Percentiles rank a stretch among this genome's conserved stretches.
phyloP scores from a whole-genome alignment of 306 rosid species.

The Lotus japonicus region DNA sequence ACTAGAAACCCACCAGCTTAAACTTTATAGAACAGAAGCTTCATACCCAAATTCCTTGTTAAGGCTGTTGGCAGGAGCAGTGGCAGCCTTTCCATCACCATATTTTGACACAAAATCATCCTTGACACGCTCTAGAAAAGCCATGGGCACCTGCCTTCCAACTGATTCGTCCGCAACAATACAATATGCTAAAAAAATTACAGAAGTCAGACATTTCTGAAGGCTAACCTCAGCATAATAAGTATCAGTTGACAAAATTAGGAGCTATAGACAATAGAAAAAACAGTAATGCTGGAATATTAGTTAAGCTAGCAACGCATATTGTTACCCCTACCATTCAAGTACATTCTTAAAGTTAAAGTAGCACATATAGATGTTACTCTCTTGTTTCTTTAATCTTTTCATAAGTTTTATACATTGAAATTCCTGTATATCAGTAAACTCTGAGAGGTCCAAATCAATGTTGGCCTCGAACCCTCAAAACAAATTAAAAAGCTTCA shows the following conservation, averaged over 20 bases:
- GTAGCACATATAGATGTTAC: not conserved
- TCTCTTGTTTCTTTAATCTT: not conserved
- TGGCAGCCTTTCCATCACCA: constrained; percentile 83
- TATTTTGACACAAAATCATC: constrained; percentile 78
- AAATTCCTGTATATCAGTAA: not conserved
- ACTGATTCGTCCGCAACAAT: constrained; percentile 81
- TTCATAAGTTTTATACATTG: not conserved
- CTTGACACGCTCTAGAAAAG: constrained; percentile 84
- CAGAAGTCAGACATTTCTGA: constrained; percentile 17
- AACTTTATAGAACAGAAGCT: constrained; percentile 4
- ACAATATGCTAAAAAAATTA: constrained; percentile 67
- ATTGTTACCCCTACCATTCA: not conserved
- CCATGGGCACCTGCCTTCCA: constrained; percentile 93
- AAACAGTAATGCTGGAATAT: not conserved
- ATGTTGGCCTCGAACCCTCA: not conserved
- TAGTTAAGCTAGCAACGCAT: not conserved
- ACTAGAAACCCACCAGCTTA: not conserved
- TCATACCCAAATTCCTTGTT: constrained; percentile 91
- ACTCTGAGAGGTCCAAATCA: not conserved
- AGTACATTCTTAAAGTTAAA: not conserved
- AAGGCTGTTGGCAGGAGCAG: constrained; percentile 79
- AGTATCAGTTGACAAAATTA: not conserved
- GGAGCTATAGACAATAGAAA: not conserved
- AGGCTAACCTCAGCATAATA: not conserved
- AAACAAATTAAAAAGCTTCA: not conserved